Percentiles rank a stretch among this genome's conserved stretches.
Conservation (phyloP, 331 rosid species). For the Pyrus hybrid region DNA sequence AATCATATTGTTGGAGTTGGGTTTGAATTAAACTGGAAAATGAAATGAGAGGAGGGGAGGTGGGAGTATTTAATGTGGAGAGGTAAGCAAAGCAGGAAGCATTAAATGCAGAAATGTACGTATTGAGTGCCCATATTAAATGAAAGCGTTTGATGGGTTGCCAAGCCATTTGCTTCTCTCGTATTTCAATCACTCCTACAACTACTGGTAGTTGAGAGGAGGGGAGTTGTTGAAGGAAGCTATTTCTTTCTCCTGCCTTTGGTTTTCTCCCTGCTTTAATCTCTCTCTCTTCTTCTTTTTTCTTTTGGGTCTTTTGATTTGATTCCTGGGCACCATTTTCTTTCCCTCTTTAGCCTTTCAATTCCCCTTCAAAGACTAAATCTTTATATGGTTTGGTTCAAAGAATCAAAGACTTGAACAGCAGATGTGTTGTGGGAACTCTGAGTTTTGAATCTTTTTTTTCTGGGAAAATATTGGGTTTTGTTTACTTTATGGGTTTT, state of each 20-base stretch:
- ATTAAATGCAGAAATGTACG: constrained; percentile 38
- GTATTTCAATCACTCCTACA: neutral
- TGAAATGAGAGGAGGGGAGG: neutral
- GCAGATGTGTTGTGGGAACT: too few species aligned
- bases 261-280: neutral
- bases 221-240: neutral
- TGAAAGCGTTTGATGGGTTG: constrained; percentile 15
- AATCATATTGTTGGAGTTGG: neutral
- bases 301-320: too few species aligned
- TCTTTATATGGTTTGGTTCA: neutral
- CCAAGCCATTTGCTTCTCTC: neutral
- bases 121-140: constrained; percentile 26
- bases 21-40: neutral
- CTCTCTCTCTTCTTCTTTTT: neutral
- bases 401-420: neutral
- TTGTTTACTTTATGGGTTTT: neutral
- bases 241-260: neutral
- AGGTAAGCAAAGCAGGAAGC: constrained; percentile 22
- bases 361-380: neutral
- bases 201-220: neutral
- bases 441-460: neutral
- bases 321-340: too few species aligned
- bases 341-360: too few species aligned
- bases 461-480: neutral
- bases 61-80: constrained; percentile 23